Evolutionary conservation across 176 grass and related monocot species (phyloP), one percentile per base, ranked within the genome.

Genomic region (Bromus sterilis): DNA sequence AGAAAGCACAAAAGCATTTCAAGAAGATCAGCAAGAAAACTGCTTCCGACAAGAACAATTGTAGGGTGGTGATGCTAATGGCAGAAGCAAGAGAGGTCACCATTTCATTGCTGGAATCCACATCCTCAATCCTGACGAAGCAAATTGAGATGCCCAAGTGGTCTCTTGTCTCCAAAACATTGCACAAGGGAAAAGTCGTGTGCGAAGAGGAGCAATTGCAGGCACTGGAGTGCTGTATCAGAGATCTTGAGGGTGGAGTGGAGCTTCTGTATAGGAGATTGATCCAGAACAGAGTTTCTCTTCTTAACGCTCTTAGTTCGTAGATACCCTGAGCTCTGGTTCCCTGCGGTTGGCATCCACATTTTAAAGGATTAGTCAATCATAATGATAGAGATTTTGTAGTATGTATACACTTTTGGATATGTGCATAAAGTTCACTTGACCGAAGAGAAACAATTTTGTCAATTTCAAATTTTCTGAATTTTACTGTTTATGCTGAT

Each of bases 261-360:
- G 81, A 72, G 41, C 64, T 74, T 82, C 60, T 84, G 51, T 87
- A 87, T 63, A 71, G 63, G 70, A 72, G 63, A 75, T 40, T 90
- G 60, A 84, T 87, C 60, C 84, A 83, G 28, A 28, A 48, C 66
- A 90, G 89, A 86, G 89, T 90, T 74, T 86, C 89, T 68, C 80
- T 87, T 69, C 76, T 87, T 23, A 90, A 90, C 61, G 56, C 62
- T 67, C 77, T 84, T 61, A 83, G 84, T 60, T 74, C 60, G 51
- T 83, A 71, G 56, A 80, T 46, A 37, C 20, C 11, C 3, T 15
- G 9, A 56, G n/a, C 37, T 85, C 77, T 81, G 48, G 5, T 65
- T 15, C 32, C 28, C 41, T 69, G 56, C 62, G 55, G 56, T 82
- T 77, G 65, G 8, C 40, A 85, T 82, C 87, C 87, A 26, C 9